A percentile compares a stretch with the other conserved stretches of the same genome.
phyloP scores from a whole-genome alignment of 345 rosid genomes.

The Excoecaria cochinchinensis region DNA sequence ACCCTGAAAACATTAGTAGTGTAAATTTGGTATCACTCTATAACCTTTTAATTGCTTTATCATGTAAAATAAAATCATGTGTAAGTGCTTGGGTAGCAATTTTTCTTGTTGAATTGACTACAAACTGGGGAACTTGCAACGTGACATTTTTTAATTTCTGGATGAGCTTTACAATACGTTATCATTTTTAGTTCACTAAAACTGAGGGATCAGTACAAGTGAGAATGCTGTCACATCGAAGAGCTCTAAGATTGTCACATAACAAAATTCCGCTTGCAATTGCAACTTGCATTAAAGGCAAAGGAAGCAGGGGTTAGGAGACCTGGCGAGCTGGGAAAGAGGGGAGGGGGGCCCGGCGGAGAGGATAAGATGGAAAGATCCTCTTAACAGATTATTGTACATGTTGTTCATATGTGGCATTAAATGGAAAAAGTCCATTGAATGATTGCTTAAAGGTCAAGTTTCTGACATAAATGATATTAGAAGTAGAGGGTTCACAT shows the following conservation, averaged over 20 bases:
- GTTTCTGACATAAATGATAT: not conserved
- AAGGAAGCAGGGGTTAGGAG: too few species aligned
- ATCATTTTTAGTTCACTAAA: too few species aligned
- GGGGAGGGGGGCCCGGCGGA: too few species aligned
- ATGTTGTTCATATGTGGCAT: not conserved
- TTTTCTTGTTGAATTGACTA: slow-evolving; percentile 2
- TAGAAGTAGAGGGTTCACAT: not conserved
- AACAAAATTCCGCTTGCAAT: not conserved
- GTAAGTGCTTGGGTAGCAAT: not conserved
- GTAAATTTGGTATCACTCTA: slow-evolving; percentile 61
- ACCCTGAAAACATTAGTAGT: slow-evolving; percentile 84
- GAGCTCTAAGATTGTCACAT: not conserved
- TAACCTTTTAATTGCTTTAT: slow-evolving; percentile 3
- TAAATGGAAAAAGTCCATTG: not conserved
- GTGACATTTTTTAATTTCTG: too few species aligned
- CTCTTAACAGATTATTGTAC: not conserved
- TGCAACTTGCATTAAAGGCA: not conserved
- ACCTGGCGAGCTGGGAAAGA: not conserved
- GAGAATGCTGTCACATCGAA: not conserved
- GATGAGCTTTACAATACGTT: too few species aligned
- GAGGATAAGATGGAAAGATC: not conserved
- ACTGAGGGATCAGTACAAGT: too few species aligned
- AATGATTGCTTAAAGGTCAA: not conserved
- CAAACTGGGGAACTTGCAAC: too few species aligned
- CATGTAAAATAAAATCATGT: not conserved